Conservation (phyloP, 2,329 filamentous ascomycete species). For the Aspergillus cejpii region DNA sequence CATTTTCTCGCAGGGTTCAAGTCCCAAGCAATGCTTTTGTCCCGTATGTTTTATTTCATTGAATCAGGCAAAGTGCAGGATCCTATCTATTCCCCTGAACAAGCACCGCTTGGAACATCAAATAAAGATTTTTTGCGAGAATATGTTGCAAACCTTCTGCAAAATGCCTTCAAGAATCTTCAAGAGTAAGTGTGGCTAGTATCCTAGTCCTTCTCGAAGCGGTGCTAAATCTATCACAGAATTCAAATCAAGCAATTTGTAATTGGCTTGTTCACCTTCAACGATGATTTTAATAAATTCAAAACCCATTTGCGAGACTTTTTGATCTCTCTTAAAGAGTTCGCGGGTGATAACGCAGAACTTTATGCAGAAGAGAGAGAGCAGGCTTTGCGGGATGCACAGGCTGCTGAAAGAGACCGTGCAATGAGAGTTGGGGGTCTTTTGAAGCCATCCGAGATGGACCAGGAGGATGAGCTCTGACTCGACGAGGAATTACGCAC, state of each 20-base stretch:
- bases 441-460: constrained; percentile 94
- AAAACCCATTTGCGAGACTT: constrained; percentile 94
- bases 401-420: constrained; percentile 82
- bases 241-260: constrained; percentile 86
- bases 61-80: constrained; percentile 83
- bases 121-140: constrained; percentile 87
- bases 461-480: constrained; percentile 77
- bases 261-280: constrained; percentile 77
- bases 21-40: constrained; percentile 87
- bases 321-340: constrained; percentile 94
- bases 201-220: background rate
- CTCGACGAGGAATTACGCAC: constrained; percentile 61
- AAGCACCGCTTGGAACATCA: constrained; percentile 72
- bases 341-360: constrained; percentile 89
- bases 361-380: constrained; percentile 92
- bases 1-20: constrained; percentile 62
- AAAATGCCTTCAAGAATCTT: constrained; percentile 88
- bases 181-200: constrained; percentile 60
- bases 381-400: constrained; percentile 76
- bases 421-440: constrained; percentile 92
- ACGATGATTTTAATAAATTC: constrained; percentile 87
- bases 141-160: constrained; percentile 77
- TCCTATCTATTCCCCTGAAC: constrained; percentile 78
- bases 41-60: constrained; percentile 96
- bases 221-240: constrained; percentile 46